A percentile compares a stretch with the other conserved stretches of the same genome.
Conservation (phyloP, 2,329 filamentous ascomycete genomes). For the Phaeosphaeria sp. region DNA sequence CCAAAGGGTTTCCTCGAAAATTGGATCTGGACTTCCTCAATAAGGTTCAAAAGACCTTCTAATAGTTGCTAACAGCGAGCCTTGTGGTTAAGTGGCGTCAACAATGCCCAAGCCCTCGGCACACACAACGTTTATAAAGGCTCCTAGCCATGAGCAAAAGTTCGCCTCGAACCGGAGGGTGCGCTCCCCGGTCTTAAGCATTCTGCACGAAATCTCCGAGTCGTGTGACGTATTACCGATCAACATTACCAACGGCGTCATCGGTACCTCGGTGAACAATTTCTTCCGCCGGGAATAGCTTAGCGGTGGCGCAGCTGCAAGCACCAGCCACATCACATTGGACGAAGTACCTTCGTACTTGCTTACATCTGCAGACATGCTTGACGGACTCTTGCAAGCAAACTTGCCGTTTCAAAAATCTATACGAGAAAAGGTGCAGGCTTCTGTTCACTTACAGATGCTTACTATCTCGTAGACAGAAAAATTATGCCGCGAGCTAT, state of each 20-base stretch:
- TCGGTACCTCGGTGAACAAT: neutral
- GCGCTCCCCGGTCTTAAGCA: neutral
- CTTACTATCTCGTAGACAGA: too few relatives aligned
- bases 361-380: too few relatives aligned
- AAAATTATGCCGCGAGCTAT: too few relatives aligned
- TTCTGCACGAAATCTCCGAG: neutral
- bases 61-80: neutral
- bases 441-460: too few relatives aligned
- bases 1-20: neutral
- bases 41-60: neutral
- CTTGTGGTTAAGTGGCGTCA: neutral
- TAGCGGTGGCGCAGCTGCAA: neutral
- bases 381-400: too few relatives aligned
- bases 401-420: too few relatives aligned
- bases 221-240: neutral
- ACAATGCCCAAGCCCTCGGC: neutral
- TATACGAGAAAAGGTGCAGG: too few relatives aligned
- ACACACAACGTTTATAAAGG: neutral
- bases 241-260: neutral
- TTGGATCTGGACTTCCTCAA: too few relatives aligned
- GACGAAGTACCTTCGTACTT: neutral
- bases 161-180: neutral
- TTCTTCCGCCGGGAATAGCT: neutral
- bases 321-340: neutral
- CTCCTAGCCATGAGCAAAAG: neutral